Conservation (phyloP, 2,329 filamentous ascomycete genomes). For the Aspergillus carbonarius region DNA sequence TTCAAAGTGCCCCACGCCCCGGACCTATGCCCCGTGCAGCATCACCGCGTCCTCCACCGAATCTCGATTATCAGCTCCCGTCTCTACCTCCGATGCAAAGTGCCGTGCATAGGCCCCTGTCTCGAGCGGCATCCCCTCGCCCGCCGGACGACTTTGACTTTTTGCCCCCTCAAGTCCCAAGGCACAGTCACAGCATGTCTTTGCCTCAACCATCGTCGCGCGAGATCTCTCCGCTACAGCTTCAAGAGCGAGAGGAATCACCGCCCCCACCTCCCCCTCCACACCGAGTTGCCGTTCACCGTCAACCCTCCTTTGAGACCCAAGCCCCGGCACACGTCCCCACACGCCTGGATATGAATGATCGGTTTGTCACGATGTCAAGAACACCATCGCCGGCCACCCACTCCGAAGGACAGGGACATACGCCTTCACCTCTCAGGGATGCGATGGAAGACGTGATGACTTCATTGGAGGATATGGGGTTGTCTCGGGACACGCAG, state of each 20-base stretch:
- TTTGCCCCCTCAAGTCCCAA: slow-evolving; percentile 13
- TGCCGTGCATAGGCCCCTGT: slow-evolving; percentile 7
- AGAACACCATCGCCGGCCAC: slow-evolving; percentile 51
- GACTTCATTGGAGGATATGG: slow-evolving; percentile 87
- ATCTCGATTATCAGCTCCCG: slow-evolving; percentile 4
- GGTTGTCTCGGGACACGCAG: slow-evolving; percentile 55
- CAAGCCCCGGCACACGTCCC: slow-evolving; percentile 32
- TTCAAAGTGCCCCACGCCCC: background rate
- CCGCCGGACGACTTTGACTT: slow-evolving; percentile 11
- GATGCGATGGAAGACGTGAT: slow-evolving; percentile 99
- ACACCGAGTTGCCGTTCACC: slow-evolving; percentile 60
- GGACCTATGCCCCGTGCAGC: slow-evolving; percentile 12
- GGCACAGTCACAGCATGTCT: slow-evolving; percentile 15
- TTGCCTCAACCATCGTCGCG: slow-evolving; percentile 18
- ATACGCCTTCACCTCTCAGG: slow-evolving; percentile 87
- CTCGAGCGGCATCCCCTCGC: slow-evolving; percentile 15
- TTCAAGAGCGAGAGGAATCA: slow-evolving; percentile 62
- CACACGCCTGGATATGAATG: slow-evolving; percentile 40
- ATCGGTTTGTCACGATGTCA: slow-evolving; percentile 38
- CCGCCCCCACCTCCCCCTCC: slow-evolving; percentile 83
- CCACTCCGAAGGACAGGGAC: slow-evolving; percentile 62
- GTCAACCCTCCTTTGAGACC: slow-evolving; percentile 25
- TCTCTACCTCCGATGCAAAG: slow-evolving; percentile 8
- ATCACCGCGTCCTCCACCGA: slow-evolving; percentile 12
- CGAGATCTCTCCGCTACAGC: slow-evolving; percentile 31